Evolutionary conservation across 495 filamentous ascomycete genomes (phyloP).

Genomic region (Neurospora sp.): DNA sequence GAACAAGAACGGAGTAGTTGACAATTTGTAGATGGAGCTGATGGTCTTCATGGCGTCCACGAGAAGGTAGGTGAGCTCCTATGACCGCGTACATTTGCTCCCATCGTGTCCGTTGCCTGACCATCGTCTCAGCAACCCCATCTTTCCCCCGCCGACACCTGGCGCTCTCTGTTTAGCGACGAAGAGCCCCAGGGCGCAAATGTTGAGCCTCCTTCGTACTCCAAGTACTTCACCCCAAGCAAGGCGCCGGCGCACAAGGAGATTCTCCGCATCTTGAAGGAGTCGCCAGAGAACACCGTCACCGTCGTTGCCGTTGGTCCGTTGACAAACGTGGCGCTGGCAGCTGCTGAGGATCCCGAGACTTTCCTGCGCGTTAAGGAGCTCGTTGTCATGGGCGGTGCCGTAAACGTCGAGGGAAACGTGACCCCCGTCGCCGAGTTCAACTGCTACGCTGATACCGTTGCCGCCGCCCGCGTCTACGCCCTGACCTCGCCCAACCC

Average conservation of each 20-base stretch:
- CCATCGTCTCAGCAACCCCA: slow-evolving; percentile 61
- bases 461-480: slow-evolving; percentile 79
- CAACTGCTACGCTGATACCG: slow-evolving; percentile 72
- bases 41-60: slow-evolving; percentile 90
- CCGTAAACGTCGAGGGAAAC: slow-evolving; percentile 72
- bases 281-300: slow-evolving; percentile 72
- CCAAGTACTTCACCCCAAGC: slow-evolving; percentile 60
- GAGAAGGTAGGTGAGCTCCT: slow-evolving; percentile 45
- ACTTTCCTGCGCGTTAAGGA: slow-evolving; percentile 83
- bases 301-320: slow-evolving; percentile 86
- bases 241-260: slow-evolving; percentile 63
- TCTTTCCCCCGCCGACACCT: slow-evolving; percentile 69
- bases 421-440: slow-evolving; percentile 72
- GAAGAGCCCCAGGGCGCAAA: slow-evolving; percentile 23
- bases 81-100: background rate
- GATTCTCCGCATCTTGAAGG: slow-evolving; percentile 70
- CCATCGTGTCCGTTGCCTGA: background rate
- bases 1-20: background rate
- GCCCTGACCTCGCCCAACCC: slow-evolving; percentile 80
- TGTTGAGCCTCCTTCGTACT: slow-evolving; percentile 29
- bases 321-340: slow-evolving; percentile 81
- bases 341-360: slow-evolving; percentile 73
- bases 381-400: slow-evolving; percentile 93
- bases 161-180: slow-evolving; percentile 71
- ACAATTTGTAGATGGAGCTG: slow-evolving; percentile 58